Evolutionary conservation across 2,329 filamentous ascomycete genomes (phyloP), one percentile per base, ranked within the genome.

Genomic region (Monilinia aucupariae): DNA sequence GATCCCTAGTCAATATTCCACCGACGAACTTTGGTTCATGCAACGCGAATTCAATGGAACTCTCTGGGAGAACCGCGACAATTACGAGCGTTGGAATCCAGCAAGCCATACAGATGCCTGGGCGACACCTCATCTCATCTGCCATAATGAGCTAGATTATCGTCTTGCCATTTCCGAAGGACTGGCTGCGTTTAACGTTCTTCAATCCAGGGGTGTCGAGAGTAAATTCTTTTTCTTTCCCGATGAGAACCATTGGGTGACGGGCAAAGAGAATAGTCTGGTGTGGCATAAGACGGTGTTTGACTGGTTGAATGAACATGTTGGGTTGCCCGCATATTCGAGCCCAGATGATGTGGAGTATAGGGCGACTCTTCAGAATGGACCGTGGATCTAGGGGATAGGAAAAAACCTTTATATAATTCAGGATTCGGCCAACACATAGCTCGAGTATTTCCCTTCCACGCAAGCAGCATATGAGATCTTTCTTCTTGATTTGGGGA

Each of bases 81-180:
- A 78, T 32, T 90, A 89, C 71, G 82, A 82, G 69, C 81, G 80
- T 66, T 90, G 84, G 83, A 87, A 90, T 71, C 88, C 87, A 0
- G 79, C 86, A 1, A 76, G 78, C 59, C 78, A 81, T 61, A 80
- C 83, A 49, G 76, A 80, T 41, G 81, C 92, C 68, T 97, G 92
- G 92, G 78, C 82, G 1, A 96, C 92, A 1, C 92, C 93, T 1
- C 87, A 92, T 75, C 80, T 97, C 66, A 85, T 93, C 65, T 91
- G 96, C 62, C 92, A 97, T 76, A 92, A 85, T 71, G 90, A 93
- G 69, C 81, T 92, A 32, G 92, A 97, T 74, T 96, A 96, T 73
- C 84, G 92, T 17, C 78, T 96, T 34, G 87, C 91, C 1, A 86
- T 96, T 58, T 85, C 88, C 0, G 92, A 96, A 82, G 80, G 92